A percentile compares a stretch with the other conserved stretches of the same genome.
These are phyloP conservation scores for Jaenimonas drosophilae DNA, from an alignment of 208 protist species.

Conservation along the genomic window DNA sequence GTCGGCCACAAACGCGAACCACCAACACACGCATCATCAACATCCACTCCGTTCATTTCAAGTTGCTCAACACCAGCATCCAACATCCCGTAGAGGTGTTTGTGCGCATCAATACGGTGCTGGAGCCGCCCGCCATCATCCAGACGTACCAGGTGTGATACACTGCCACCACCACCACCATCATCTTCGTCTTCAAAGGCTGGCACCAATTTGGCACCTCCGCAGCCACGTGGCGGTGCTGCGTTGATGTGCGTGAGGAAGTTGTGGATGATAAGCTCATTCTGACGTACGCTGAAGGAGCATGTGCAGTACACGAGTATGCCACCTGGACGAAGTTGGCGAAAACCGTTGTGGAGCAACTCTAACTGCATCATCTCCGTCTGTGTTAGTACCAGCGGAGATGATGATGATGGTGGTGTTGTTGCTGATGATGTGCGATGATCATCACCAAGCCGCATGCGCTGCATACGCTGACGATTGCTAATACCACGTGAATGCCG, in stretches of 20 bases:
- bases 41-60: neutral
- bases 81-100: too few relatives aligned
- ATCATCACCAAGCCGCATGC: too few relatives aligned
- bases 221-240: neutral
- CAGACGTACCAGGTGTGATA: neutral
- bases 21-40: neutral
- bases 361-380: conserved; percentile 45
- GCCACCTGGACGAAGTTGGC: conserved; percentile 60
- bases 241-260: conserved; percentile 34
- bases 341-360: conserved; percentile 68
- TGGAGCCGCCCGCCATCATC: neutral
- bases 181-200: conserved; percentile 6
- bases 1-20: conserved; percentile 66
- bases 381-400: neutral
- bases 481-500: conserved; percentile 13
- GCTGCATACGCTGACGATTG: conserved; percentile 61
- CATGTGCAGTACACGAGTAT: conserved; percentile 92
- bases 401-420: neutral
- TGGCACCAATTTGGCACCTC: neutral
- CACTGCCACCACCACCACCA: neutral
- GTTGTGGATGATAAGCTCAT: conserved; percentile 77
- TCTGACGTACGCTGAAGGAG: conserved; percentile 83
- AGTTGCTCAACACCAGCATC: neutral
- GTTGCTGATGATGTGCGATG: too few relatives aligned
- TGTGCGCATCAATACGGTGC: too few relatives aligned